Evolutionary conservation across 345 rosid species (phyloP), one percentile per base, ranked within the genome.

Genomic region (Raphanus sativus): DNA sequence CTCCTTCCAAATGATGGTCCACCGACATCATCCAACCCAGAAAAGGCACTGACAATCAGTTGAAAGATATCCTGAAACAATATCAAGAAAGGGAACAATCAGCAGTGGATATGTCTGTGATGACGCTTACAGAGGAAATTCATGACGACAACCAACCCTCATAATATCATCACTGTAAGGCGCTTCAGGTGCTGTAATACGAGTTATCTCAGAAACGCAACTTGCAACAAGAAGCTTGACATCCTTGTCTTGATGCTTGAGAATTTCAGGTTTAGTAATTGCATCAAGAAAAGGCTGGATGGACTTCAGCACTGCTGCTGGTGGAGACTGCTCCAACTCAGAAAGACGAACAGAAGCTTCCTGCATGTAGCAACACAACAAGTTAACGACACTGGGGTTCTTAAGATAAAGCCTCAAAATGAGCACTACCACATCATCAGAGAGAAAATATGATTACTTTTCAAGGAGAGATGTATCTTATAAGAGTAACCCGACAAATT

Each of bases 131-230:
- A 64, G 29, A 70, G 24, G 50, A 48, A 50, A 30, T 17, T 29
- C 17, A 71, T 55, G 69, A 66, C 30, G 69, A 66, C 30, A 79
- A 70, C 69, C 29, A 75, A 93, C 99, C 99, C 91, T 95, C 74
- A 95, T 81, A 74, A 87, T 81, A 68, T 86, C 93, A 84, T 91
- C 99, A 65, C 78, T 83, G 65, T 92, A 95, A 75, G 99, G 98
- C 54, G 98, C 98, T 84, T 91, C 97, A 36, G 99, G 99, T n/a
- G 99, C 99, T 76, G 99, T 91, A 42, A 95, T 88, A 65, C 99
- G 90, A 69, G 98, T 91, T 76, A 92, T 89, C 86, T 95, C 99
- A 76, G 98, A 95, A 73, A 92, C 85, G 67, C 97, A 95, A 21
- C 96, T 87, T 26, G 99, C 97, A 81, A 95, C 91, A 66, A 95